Percentiles rank a stretch among this genome's conserved stretches.
Conservation (phyloP, 768 basidiomycete genomes). For the Naematelia aurantialba region DNA sequence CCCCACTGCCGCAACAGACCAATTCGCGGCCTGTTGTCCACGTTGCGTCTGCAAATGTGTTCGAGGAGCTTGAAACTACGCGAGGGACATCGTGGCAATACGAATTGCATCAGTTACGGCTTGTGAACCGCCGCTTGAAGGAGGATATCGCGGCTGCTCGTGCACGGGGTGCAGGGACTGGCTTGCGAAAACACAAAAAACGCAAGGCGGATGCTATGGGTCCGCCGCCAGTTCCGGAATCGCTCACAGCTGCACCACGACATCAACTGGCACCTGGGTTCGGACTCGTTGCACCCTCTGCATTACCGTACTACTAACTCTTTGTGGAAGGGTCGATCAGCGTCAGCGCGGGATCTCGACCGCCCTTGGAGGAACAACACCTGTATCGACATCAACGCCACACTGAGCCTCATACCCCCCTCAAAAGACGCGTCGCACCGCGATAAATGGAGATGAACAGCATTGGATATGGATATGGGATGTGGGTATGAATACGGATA, state of each 20-base stretch:
- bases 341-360: background rate
- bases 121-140: slow-evolving; percentile 62
- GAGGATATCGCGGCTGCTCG: slow-evolving; percentile 56
- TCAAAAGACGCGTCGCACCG: too few species aligned
- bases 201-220: slow-evolving; percentile 27
- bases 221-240: slow-evolving; percentile 25
- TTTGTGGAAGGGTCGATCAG: background rate
- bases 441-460: too few species aligned
- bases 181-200: slow-evolving; percentile 23
- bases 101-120: slow-evolving; percentile 77
- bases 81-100: slow-evolving; percentile 87
- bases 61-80: slow-evolving; percentile 66
- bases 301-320: slow-evolving; percentile 10
- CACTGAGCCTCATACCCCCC: too few species aligned
- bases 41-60: slow-evolving; percentile 56
- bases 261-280: slow-evolving; percentile 49
- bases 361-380: too few species aligned
- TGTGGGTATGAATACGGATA: too few species aligned
- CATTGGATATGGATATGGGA: too few species aligned
- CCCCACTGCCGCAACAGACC: slow-evolving; percentile 15
- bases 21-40: slow-evolving; percentile 35
- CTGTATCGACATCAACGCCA: too few species aligned
- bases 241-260: slow-evolving; percentile 36
- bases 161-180: slow-evolving; percentile 16
- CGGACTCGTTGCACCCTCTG: slow-evolving; percentile 36